A percentile compares a stretch with the other conserved stretches of the same genome.
Conservation (phyloP, 805 yeast genomes). For the Candida incommunis region DNA sequence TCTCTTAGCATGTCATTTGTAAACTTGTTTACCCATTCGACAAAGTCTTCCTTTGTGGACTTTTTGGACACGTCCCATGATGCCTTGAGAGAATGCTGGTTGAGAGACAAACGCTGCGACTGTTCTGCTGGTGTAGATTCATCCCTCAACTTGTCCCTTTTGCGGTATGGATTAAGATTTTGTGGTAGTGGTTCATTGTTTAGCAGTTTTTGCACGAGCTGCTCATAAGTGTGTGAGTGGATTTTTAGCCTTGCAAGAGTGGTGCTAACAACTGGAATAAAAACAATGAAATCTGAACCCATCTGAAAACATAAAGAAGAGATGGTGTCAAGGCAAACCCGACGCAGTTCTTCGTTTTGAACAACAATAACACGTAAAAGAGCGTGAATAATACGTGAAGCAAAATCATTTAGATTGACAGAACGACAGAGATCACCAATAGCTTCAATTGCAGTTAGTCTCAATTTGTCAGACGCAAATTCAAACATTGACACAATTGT, state of each 20-base stretch:
- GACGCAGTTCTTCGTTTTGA: slow-evolving; percentile 43
- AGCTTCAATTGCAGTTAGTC: slow-evolving; percentile 66
- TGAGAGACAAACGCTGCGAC: slow-evolving; percentile 59
- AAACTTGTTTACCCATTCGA: slow-evolving; percentile 85
- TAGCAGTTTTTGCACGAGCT: slow-evolving; percentile 58
- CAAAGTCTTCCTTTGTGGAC: slow-evolving; percentile 92
- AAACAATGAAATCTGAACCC: slow-evolving; percentile 73
- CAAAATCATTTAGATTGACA: slow-evolving; percentile 69
- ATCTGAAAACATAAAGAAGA: slow-evolving; percentile 61
- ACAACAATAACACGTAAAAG: slow-evolving; percentile 49
- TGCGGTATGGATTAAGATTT: slow-evolving; percentile 37
- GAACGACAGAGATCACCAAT: slow-evolving; percentile 67
- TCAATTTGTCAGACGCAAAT: slow-evolving; percentile 40
- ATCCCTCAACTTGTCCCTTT: slow-evolving; percentile 40
- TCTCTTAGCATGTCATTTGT: slow-evolving; percentile 78
- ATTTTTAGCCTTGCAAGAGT: slow-evolving; percentile 43
- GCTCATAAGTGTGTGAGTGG: slow-evolving; percentile 65
- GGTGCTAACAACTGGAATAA: slow-evolving; percentile 68
- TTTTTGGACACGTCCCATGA: slow-evolving; percentile 90
- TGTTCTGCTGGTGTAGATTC: slow-evolving; percentile 53
- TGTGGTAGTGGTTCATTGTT: slow-evolving; percentile 82
- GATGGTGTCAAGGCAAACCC: slow-evolving; percentile 62
- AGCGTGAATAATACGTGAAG: slow-evolving; percentile 83
- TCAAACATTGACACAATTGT: slow-evolving; percentile 73
- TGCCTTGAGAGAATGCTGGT: slow-evolving; percentile 47